phyloP scores from a whole-genome alignment of 2,329 filamentous ascomycete genomes.

The Aspergillus floridensis region DNA sequence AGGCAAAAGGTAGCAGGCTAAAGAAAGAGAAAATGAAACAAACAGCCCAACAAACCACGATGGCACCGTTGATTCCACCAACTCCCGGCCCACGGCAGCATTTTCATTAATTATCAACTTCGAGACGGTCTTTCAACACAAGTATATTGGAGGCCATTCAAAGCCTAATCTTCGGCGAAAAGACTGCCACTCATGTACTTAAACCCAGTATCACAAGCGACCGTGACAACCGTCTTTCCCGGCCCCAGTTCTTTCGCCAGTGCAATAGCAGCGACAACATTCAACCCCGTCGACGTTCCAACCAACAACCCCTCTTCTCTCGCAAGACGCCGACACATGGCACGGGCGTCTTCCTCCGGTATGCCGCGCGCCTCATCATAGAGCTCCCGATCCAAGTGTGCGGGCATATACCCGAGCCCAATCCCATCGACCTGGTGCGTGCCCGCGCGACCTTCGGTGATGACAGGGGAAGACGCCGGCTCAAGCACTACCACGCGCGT shows the following conservation, averaged over 20 bases:
- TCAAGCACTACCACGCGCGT: slow-evolving; percentile 12
- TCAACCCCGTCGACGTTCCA: slow-evolving; percentile 45
- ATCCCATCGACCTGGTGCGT: slow-evolving; percentile 92
- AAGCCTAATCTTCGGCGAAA: slow-evolving; percentile 1
- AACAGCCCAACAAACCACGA: no score
- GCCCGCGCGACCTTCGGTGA: slow-evolving; percentile 39
- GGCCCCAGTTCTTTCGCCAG: slow-evolving; percentile 16
- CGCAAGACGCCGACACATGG: slow-evolving; percentile 76
- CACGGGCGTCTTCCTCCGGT: slow-evolving; percentile 78
- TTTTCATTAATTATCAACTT: no score
- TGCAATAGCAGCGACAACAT: slow-evolving; percentile 18
- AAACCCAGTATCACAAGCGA: slow-evolving; percentile 18
- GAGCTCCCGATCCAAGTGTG: slow-evolving; percentile 70
- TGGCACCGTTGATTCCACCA: no score
- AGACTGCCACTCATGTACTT: slow-evolving; percentile 15
- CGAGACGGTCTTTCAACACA: no score
- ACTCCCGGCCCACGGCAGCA: no score
- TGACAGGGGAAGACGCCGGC: slow-evolving; percentile 11
- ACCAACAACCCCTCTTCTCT: slow-evolving; percentile 84
- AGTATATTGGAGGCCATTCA: no score
- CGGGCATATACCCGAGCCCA: slow-evolving; percentile 89
- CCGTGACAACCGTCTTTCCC: slow-evolving; percentile 12
- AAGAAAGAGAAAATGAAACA: no score
- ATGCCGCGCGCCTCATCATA: slow-evolving; percentile 95
- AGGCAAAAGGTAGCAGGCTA: no score